phyloP scores from a whole-genome alignment of 352 stramenopile species.

The Plasmopara viticola region DNA sequence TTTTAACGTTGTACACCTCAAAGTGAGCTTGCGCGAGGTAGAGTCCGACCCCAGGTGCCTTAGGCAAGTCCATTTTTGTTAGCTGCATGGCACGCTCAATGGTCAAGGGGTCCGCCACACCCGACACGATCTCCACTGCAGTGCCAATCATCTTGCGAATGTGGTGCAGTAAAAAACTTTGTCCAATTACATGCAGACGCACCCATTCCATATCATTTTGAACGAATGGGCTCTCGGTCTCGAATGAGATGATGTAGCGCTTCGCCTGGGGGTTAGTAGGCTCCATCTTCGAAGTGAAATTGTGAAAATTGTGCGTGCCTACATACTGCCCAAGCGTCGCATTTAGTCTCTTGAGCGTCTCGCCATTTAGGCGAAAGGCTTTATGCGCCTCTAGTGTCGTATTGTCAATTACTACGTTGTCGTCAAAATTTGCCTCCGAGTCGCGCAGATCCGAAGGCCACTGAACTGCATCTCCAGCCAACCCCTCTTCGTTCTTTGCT shows the following conservation, averaged over 20 bases:
- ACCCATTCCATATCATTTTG: slow-evolving; percentile 93
- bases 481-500: slow-evolving; percentile 2
- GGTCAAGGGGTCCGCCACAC: slow-evolving; percentile 37
- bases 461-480: slow-evolving; percentile 7
- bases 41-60: slow-evolving; percentile 78
- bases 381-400: slow-evolving; percentile 62
- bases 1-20: slow-evolving; percentile 80
- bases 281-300: slow-evolving; percentile 93
- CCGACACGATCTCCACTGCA: slow-evolving; percentile 68
- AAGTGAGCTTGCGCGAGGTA: slow-evolving; percentile 85
- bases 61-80: slow-evolving; percentile 84
- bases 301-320: slow-evolving; percentile 94
- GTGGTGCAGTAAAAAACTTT: slow-evolving; percentile 97
- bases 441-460: slow-evolving; percentile 37
- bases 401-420: slow-evolving; percentile 45
- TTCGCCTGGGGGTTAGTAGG: slow-evolving; percentile 72
- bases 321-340: slow-evolving; percentile 57
- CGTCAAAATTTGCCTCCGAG: slow-evolving; percentile 31
- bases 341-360: slow-evolving; percentile 45
- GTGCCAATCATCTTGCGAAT: slow-evolving; percentile 97
- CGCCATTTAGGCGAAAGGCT: slow-evolving; percentile 60
- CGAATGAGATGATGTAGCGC: slow-evolving; percentile 92
- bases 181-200: slow-evolving; percentile 90
- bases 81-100: slow-evolving; percentile 57
- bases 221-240: slow-evolving; percentile 68